A percentile compares a stretch with the other conserved stretches of the same genome.
These are phyloP conservation scores for Thraustotheca clavata DNA, from an alignment of 352 stramenopile species.

Conservation along the genomic window DNA sequence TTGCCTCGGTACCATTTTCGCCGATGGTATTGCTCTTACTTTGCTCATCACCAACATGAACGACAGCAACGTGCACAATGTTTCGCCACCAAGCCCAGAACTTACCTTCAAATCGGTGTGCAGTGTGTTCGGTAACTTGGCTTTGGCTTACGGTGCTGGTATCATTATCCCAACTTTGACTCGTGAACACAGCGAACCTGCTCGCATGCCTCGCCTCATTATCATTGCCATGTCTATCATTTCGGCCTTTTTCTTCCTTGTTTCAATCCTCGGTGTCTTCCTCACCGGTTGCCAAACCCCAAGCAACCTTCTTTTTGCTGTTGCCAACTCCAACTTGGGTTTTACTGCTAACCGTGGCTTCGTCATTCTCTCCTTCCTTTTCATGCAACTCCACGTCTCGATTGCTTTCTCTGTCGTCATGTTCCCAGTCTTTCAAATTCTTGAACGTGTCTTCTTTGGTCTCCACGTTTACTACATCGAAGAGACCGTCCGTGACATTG, in stretches of 20 bases:
- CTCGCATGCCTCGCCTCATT: constrained; percentile 22
- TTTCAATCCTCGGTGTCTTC: constrained; percentile 14
- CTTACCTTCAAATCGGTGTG: constrained; percentile 17
- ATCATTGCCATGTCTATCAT: constrained; percentile 16
- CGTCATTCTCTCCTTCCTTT: constrained; percentile 20
- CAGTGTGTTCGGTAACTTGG: constrained; percentile 27
- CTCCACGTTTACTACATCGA: constrained; percentile 26
- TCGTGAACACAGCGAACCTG: constrained; percentile 19
- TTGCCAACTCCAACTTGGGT: constrained; percentile 5
- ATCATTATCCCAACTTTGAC: constrained; percentile 23
- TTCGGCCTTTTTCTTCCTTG: constrained; percentile 19
- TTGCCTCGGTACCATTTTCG: constrained; percentile 28
- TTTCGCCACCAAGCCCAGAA: constrained; percentile 8
- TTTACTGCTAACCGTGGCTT: constrained; percentile 21
- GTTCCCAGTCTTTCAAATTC: constrained; percentile 42
- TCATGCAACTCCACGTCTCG: constrained; percentile 44
- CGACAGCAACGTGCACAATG: neutral
- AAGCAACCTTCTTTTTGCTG: constrained; percentile 24
- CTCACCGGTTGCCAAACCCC: constrained; percentile 23
- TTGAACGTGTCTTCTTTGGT: constrained; percentile 36
- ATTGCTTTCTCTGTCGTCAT: constrained; percentile 41
- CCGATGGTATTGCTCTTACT: constrained; percentile 18
- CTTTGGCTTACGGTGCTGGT: constrained; percentile 21
- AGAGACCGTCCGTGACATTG: neutral
- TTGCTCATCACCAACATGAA: constrained; percentile 21